Evolutionary conservation across 352 stramenopile species (phyloP).

Genomic region (Phytophthora sojae): DNA sequence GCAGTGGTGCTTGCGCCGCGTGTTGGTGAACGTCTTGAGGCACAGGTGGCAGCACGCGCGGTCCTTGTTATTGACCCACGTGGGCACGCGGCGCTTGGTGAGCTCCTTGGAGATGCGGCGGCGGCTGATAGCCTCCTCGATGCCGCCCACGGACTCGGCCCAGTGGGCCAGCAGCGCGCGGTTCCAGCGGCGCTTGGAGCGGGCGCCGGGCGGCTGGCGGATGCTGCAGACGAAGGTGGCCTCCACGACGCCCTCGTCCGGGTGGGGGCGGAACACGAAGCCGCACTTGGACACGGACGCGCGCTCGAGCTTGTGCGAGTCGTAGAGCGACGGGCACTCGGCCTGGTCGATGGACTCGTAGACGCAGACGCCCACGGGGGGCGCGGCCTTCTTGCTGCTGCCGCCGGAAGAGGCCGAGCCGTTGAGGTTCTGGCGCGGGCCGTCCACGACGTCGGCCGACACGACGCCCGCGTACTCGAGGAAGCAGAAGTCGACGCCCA

Average conservation of each 20-base stretch:
- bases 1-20: slow-evolving; percentile 82
- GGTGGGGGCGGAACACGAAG: slow-evolving; percentile 75
- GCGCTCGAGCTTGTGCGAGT: slow-evolving; percentile 79
- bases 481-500: slow-evolving; percentile 74
- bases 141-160: slow-evolving; percentile 67
- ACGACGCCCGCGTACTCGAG: slow-evolving; percentile 82
- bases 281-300: slow-evolving; percentile 82
- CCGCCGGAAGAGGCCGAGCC: background rate
- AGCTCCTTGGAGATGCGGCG: slow-evolving; percentile 80
- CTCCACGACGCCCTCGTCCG: slow-evolving; percentile 67
- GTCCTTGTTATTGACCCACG: slow-evolving; percentile 86
- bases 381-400: background rate
- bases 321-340: slow-evolving; percentile 73
- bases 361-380: slow-evolving; percentile 63
- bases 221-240: slow-evolving; percentile 85
- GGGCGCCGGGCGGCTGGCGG: slow-evolving; percentile 71
- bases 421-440: slow-evolving; percentile 44
- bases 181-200: slow-evolving; percentile 66
- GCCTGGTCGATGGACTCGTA: slow-evolving; percentile 86
- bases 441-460: slow-evolving; percentile 60
- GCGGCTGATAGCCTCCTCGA: slow-evolving; percentile 76
- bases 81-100: slow-evolving; percentile 71
- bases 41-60: slow-evolving; percentile 85
- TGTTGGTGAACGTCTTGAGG: slow-evolving; percentile 86
- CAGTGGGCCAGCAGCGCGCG: slow-evolving; percentile 73